Evolutionary conservation across 2,329 filamentous ascomycete genomes (phyloP).

Genomic region (Sclerotinia sclerotiorum): DNA sequence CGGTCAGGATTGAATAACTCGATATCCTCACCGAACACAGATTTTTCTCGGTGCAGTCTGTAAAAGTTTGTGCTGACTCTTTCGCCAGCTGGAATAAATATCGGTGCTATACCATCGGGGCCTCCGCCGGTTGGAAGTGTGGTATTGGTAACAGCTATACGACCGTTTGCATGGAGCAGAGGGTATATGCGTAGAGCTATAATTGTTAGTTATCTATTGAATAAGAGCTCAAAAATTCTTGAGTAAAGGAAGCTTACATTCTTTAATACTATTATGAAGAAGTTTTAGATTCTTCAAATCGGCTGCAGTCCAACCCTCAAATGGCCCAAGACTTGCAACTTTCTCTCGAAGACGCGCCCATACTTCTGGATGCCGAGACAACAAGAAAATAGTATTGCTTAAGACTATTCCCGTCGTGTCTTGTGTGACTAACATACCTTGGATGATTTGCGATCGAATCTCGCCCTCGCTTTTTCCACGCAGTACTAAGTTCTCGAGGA

Average conservation of each 20-base stretch:
- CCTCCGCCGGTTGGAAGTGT: conserved; percentile 29
- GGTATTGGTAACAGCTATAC: conserved; percentile 25
- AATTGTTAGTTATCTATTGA: neutral
- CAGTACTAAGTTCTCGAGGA: neutral
- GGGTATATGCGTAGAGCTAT: conserved; percentile 32
- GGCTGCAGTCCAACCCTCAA: neutral
- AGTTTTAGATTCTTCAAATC: neutral
- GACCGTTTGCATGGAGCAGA: conserved; percentile 28
- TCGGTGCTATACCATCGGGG: conserved; percentile 22
- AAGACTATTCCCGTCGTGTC: conserved; percentile 20
- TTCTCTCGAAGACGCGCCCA: conserved; percentile 5
- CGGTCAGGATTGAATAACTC: conserved; percentile 71
- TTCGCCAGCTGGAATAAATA: conserved; percentile 26
- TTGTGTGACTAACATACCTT: conserved; percentile 13
- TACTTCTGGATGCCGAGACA: neutral
- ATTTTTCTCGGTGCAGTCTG: conserved; percentile 10
- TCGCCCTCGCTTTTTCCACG: neutral
- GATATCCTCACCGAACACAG: conserved; percentile 67
- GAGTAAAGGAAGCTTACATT: neutral
- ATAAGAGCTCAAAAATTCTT: fast-evolving
- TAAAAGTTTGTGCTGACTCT: conserved; percentile 16
- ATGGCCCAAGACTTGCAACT: neutral
- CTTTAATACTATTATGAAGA: conserved; percentile 8
- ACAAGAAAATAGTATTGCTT: conserved; percentile 13
- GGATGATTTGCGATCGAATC: conserved; percentile 16